These are phyloP conservation scores for Erythrophleum fordii DNA, from an alignment of 306 rosid genomes.

Conservation along the genomic window DNA sequence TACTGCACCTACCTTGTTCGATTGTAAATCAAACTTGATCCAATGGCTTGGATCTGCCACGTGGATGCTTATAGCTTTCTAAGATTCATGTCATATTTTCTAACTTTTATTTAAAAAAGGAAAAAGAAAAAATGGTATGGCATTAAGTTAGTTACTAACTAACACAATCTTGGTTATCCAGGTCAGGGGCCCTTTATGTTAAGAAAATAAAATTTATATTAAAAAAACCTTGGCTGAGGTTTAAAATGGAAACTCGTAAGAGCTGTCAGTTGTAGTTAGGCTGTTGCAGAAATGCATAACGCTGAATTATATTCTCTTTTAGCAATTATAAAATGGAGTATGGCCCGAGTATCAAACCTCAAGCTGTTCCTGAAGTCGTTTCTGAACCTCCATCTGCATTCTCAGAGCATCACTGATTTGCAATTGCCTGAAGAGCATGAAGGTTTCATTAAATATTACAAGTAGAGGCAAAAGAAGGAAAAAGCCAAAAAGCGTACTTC, in stretches of 20 bases:
- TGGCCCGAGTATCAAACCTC: slow-evolving; percentile 61
- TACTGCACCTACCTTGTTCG: not conserved
- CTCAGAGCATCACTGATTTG: slow-evolving; percentile 86
- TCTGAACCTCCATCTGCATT: slow-evolving; percentile 99
- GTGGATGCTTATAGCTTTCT: not conserved
- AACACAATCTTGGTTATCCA: too few relatives aligned
- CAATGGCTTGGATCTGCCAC: slow-evolving; percentile 23
- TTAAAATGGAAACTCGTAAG: too few relatives aligned
- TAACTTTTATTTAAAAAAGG: slow-evolving; percentile 10
- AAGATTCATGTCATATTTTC: slow-evolving; percentile 15
- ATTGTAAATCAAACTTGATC: too few relatives aligned
- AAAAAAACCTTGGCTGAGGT: too few relatives aligned
- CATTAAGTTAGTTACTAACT: not conserved
- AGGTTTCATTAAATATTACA: slow-evolving; percentile 31
- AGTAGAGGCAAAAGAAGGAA: slow-evolving; percentile 6
- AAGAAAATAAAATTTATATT: too few relatives aligned
- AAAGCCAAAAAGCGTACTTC: slow-evolving; percentile 25
- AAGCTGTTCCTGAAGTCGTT: slow-evolving; percentile 96
- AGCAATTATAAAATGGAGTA: slow-evolving; percentile 35
- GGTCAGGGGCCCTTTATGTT: too few relatives aligned
- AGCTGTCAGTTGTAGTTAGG: too few relatives aligned
- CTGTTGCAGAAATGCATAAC: too few relatives aligned
- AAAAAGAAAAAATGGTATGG: not conserved
- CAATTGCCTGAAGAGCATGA: slow-evolving; percentile 62
- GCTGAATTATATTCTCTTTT: slow-evolving; percentile 25